Evolutionary conservation across 805 yeast genomes (phyloP).

Genomic region (Ascoidea asiatica): DNA sequence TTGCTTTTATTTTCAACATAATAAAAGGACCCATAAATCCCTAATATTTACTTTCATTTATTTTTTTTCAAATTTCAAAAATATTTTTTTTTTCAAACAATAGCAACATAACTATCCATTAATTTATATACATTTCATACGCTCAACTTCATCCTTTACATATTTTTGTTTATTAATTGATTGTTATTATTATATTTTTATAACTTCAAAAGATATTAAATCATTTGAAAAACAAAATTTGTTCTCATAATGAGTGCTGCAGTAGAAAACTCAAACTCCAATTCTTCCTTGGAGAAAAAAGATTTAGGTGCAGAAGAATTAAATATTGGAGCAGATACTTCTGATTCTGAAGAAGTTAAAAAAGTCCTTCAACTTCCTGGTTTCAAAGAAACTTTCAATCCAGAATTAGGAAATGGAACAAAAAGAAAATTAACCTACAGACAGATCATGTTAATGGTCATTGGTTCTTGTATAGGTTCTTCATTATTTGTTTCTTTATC

Average conservation of each 20-base stretch:
- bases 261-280: neutral
- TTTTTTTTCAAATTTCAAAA: too few relatives aligned
- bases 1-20: too few relatives aligned
- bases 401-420: neutral
- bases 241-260: neutral
- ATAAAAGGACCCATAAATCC: too few relatives aligned
- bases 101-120: too few relatives aligned
- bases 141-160: too few relatives aligned
- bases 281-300: neutral
- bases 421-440: neutral
- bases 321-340: neutral
- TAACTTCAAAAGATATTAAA: too few relatives aligned
- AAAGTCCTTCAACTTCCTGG: neutral
- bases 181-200: too few relatives aligned
- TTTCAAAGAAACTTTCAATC: neutral
- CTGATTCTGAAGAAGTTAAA: neutral
- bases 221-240: too few relatives aligned
- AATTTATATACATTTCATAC: too few relatives aligned
- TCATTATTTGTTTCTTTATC: neutral
- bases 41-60: too few relatives aligned
- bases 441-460: neutral
- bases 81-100: too few relatives aligned
- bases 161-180: too few relatives aligned
- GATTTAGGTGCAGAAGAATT: neutral
- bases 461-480: neutral